These are phyloP conservation scores for Ailanthus altissimus DNA, from an alignment of 345 rosid species.

Conservation along the genomic window DNA sequence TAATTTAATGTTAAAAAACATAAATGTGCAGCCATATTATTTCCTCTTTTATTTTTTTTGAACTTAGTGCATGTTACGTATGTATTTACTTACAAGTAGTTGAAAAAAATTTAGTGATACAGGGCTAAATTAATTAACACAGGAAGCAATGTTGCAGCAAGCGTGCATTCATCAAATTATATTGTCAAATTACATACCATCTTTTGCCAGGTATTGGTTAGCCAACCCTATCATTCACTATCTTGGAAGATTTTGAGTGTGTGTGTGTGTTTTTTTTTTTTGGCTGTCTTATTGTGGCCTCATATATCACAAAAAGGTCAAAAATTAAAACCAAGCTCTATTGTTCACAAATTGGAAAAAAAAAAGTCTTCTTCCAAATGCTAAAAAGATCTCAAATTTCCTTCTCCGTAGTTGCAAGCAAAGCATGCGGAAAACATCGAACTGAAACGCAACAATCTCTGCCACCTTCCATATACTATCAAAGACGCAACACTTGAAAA, in stretches of 20 bases:
- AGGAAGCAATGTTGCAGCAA: not conserved
- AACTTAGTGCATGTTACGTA: too few relatives aligned
- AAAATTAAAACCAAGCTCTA: not conserved
- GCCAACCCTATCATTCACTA: not conserved
- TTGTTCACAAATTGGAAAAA: slow-evolving; percentile 19
- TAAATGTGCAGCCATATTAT: too few relatives aligned
- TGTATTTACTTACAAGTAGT: not conserved
- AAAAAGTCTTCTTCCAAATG: slow-evolving; percentile 22
- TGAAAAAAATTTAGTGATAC: not conserved
- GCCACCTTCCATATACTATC: slow-evolving; percentile 28
- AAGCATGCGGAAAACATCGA: not conserved
- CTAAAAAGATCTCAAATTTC: not conserved
- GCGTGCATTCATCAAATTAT: not conserved
- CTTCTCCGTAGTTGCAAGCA: not conserved
- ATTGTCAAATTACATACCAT: not conserved
- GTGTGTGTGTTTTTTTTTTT: too few relatives aligned
- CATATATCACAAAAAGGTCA: not conserved
- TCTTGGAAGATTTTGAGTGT: slow-evolving; percentile 10
- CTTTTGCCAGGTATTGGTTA: slow-evolving; percentile 1
- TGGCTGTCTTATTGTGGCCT: slow-evolving; percentile 20
- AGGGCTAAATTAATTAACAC: not conserved
- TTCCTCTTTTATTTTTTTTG: not conserved
- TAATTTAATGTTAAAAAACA: too few relatives aligned
- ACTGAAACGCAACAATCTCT: slow-evolving; percentile 22
- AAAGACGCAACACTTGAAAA: slow-evolving; percentile 8